Percentiles rank a stretch among this genome's conserved stretches.
phyloP scores from a whole-genome alignment of 768 basidiomycete species.

The Calocybe gangraenosa region DNA sequence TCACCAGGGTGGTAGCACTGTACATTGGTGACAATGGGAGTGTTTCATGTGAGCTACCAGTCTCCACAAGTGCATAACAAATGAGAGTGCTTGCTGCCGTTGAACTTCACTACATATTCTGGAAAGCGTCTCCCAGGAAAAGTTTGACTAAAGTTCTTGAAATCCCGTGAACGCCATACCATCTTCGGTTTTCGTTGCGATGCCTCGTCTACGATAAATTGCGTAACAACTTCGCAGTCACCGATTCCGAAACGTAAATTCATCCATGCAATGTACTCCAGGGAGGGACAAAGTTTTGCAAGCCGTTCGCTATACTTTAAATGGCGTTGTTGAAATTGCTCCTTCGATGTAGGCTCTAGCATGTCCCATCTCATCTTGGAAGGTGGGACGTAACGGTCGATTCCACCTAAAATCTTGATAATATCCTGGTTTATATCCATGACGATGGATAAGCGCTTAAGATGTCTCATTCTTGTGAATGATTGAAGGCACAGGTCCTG shows the following conservation, averaged over 20 bases:
- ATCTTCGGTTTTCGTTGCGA: neutral
- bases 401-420: neutral
- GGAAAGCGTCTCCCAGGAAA: neutral
- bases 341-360: neutral
- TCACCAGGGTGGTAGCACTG: too few species aligned
- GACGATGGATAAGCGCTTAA: constrained; percentile 3
- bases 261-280: constrained; percentile 1
- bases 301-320: constrained; percentile 1
- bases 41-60: too few species aligned
- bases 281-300: neutral
- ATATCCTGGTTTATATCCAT: neutral
- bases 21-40: too few species aligned
- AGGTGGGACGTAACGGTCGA: too few species aligned
- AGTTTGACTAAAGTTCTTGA: neutral
- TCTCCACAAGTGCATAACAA: too few species aligned
- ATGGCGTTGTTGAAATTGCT: neutral
- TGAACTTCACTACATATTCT: neutral
- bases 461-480: neutral
- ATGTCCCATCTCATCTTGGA: too few species aligned
- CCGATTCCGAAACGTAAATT: neutral
- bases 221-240: constrained; percentile 2
- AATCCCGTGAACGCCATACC: constrained; percentile 2
- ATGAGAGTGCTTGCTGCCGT: too few species aligned
- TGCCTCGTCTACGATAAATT: neutral
- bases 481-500: neutral